Evolutionary conservation across 1,284 basidiomycete genomes (phyloP), one percentile per base, ranked within the genome.

Genomic region (Porogramme epimiltina): DNA sequence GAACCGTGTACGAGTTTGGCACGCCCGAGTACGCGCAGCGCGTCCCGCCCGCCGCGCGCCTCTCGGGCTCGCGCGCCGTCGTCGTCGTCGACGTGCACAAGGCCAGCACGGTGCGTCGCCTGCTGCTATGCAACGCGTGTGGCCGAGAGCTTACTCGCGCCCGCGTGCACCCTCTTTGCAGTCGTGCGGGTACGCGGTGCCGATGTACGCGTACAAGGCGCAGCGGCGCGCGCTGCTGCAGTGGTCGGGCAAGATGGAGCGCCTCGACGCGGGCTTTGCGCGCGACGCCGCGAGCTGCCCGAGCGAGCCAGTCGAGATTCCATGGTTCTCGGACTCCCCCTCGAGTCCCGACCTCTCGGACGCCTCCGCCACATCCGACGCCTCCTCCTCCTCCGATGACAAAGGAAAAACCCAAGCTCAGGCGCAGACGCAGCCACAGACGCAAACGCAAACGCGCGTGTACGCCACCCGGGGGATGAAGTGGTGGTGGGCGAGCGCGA

Each of bases 121-220:
- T 15, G 25, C 9, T 16, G 2, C 6, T 31, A 13, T 6, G 28
- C 8, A 13, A 31, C 28, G 8, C 28, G 28, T 8, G 28, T 8
- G 28, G n/a, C n/a, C 13, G 28, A 31, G 28, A 6, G 28, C 44
- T 45, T 8, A 24, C 10, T n/a, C 16, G 3, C 22, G n/a, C 23
- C 18, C 19, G 9, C 16, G 9, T 37, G 34, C 28, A 31, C 42
- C 42, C 33, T 16, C 16, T 24, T 16, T 34, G 16, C 56, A 82
- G 81, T 77, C 78, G 1, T 84, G 82, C 53, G 81, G 82, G 36
- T 82, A 69, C 49, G 73, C 74, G 3, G 74, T 84, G 26, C 81
- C 81, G 3, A 68, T 74, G 53, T 82, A 76, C 63, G 63, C 68
- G 9, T 83, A 76, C 66, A 71, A 73, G 44, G 63, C 67, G 8